phyloP scores from a whole-genome alignment of 805 yeast species.

The Torulaspora microellipsoides region DNA sequence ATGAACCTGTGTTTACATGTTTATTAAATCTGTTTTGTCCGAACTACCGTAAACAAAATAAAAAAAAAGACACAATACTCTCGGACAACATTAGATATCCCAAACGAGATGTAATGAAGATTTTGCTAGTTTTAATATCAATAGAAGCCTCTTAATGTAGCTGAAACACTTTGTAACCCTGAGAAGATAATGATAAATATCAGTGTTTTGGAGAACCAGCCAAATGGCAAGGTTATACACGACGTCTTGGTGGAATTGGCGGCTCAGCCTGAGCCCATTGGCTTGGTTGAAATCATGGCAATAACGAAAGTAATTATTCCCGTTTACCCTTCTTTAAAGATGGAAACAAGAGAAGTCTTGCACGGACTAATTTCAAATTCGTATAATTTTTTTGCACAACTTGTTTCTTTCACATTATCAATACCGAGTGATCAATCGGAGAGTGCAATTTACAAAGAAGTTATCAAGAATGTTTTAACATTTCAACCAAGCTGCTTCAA shows the following conservation, averaged over 20 bases:
- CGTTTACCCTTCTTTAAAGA: conserved; percentile 22
- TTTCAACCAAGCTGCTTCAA: conserved; percentile 9
- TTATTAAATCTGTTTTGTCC: too few species aligned
- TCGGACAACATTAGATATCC: too few species aligned
- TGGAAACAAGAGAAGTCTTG: conserved; percentile 4
- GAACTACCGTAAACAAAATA: too few species aligned
- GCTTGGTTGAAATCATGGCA: conserved; percentile 6
- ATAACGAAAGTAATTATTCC: conserved; percentile 17
- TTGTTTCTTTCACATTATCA: conserved; percentile 15
- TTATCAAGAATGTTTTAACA: conserved; percentile 15
- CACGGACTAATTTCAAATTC: conserved; percentile 10
- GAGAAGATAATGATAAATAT: conserved; percentile 1
- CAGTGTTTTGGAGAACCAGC: conserved; percentile 1
- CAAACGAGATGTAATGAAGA: background rate
- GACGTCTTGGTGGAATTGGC: conserved; percentile 1
- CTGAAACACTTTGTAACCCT: too few species aligned
- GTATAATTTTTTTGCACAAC: conserved; percentile 19
- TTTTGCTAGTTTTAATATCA: background rate
- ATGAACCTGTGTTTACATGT: too few species aligned
- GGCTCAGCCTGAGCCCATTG: conserved; percentile 1
- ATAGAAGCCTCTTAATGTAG: too few species aligned
- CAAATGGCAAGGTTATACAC: conserved; percentile 5
- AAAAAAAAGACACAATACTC: too few species aligned
- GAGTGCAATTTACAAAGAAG: conserved; percentile 11
- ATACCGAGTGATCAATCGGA: conserved; percentile 14